Conservation (phyloP, 2,329 filamentous ascomycete genomes). For the Domatiomyces catenatus region DNA sequence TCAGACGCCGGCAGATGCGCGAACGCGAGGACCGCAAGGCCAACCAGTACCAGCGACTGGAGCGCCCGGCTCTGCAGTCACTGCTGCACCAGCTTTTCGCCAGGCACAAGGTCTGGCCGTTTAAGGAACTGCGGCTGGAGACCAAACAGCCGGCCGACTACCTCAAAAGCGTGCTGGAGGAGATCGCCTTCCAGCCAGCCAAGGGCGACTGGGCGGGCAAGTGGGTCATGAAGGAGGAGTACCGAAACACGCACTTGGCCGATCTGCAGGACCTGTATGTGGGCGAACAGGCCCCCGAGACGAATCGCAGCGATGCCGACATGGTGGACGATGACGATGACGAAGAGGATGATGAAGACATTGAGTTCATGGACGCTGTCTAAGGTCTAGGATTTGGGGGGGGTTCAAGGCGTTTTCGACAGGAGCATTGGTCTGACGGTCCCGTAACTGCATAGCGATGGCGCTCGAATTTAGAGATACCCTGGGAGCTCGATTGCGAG, state of each 20-base stretch:
- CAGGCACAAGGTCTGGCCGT: conserved; percentile 81
- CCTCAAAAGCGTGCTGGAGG: conserved; percentile 64
- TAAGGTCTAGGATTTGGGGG: neutral
- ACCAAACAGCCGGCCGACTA: conserved; percentile 87
- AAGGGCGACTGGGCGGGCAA: conserved; percentile 18
- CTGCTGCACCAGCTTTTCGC: conserved; percentile 66
- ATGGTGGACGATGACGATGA: conserved; percentile 16
- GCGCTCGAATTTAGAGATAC: conserved; percentile 30
- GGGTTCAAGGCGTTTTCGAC: neutral
- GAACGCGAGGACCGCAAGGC: neutral
- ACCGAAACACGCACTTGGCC: conserved; percentile 4
- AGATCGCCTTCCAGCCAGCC: conserved; percentile 16
- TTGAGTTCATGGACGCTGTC: conserved; percentile 2
- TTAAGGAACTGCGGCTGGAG: conserved; percentile 63
- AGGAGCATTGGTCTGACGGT: neutral
- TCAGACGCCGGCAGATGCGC: neutral
- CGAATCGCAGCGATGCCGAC: conserved; percentile 4
- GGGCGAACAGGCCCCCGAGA: neutral
- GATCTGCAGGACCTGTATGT: neutral
- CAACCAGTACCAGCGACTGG: neutral
- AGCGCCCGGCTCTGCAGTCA: neutral
- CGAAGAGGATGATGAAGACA: conserved; percentile 14
- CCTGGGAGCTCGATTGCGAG: conserved; percentile 20
- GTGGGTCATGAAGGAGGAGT: conserved; percentile 22
- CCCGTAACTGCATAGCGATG: conserved; percentile 14